Evolutionary conservation across 768 basidiomycete genomes (phyloP), one percentile per base, ranked within the genome.

Genomic region (Lactifluus piperatus): DNA sequence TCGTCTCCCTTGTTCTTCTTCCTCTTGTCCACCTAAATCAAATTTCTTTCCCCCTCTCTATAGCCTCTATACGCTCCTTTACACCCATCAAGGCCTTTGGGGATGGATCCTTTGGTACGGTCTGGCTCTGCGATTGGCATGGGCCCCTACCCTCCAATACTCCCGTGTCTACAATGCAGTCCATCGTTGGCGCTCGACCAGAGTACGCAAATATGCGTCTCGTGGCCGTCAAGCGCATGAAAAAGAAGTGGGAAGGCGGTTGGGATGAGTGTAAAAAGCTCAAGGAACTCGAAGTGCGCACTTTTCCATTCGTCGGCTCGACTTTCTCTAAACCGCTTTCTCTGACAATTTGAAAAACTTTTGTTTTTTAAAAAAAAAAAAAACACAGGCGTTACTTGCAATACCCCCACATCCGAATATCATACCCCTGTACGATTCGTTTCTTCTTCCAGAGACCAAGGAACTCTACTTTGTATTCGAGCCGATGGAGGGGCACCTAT

Each of bases 401-500:
- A 97, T 99, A 69, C 86, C 94, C 34, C 87, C 89, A 70, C 97
- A 99, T 73, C 90, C 90, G 27, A 94, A 95, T 71, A 92, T 99
- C 74, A 97, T 99, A 71, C 95, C 97, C 59, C 80, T 99, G 66
- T 99, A 98, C 78, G 97, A 99, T 74, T 94, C 92, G 69, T 99
- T 98, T 77, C 89, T 99, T 65, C 84, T 94, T n/a, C 97, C 97
- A 5, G 82, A 85, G 65, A 82, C 91, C 61, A 92, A 91, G 72
- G 94, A 99, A 73, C 90, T 99, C 67, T 97, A 98, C 73, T 98
- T 98, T 69, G 95, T 98, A 48, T 99, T 99, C 73, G 97, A 99
- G 74, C 94, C 94, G 68, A 98, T 99, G 97, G 97, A 99, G 73
- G 97, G 97, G 68, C 98, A 99, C 74, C 83, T 99, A 49, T 99